phyloP scores from a whole-genome alignment of 106 monocot genomes.

The Amphibolis antarctica region DNA sequence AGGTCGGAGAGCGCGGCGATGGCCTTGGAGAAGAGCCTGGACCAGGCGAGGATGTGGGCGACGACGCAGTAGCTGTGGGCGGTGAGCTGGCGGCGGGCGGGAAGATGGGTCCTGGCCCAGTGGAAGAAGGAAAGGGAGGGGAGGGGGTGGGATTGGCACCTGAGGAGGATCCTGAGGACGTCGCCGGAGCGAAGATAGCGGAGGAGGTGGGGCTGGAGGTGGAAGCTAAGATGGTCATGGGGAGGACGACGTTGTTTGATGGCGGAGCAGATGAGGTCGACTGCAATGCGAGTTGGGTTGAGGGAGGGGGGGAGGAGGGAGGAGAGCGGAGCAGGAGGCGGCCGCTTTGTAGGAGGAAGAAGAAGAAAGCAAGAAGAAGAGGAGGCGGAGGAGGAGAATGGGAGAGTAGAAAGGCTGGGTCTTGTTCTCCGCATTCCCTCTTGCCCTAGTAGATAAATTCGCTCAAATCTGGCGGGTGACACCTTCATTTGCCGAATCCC shows the following conservation, averaged over 20 bases:
- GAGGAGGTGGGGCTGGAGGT: constrained; percentile 18
- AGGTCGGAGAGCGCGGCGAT: constrained; percentile 33
- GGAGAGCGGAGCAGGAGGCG: background rate
- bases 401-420: background rate
- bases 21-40: constrained; percentile 27
- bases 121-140: constrained; percentile 45
- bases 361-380: too few relatives aligned
- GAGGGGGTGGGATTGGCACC: constrained; percentile 40
- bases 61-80: constrained; percentile 31
- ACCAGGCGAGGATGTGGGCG: constrained; percentile 37
- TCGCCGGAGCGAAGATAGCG: constrained; percentile 27
- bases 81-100: background rate
- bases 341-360: background rate
- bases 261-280: background rate
- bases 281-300: constrained; percentile 2
- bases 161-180: constrained; percentile 35
- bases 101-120: constrained; percentile 23
- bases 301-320: constrained; percentile 10
- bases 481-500: too few relatives aligned
- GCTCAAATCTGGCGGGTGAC: too few relatives aligned
- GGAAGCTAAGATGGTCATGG: background rate
- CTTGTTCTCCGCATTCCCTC: background rate
- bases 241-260: constrained; percentile 5
- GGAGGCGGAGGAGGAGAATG: background rate
- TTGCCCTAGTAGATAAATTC: too few relatives aligned